Evolutionary conservation across 768 basidiomycete species (phyloP).

Genomic region (Hemileccinum impolitum): DNA sequence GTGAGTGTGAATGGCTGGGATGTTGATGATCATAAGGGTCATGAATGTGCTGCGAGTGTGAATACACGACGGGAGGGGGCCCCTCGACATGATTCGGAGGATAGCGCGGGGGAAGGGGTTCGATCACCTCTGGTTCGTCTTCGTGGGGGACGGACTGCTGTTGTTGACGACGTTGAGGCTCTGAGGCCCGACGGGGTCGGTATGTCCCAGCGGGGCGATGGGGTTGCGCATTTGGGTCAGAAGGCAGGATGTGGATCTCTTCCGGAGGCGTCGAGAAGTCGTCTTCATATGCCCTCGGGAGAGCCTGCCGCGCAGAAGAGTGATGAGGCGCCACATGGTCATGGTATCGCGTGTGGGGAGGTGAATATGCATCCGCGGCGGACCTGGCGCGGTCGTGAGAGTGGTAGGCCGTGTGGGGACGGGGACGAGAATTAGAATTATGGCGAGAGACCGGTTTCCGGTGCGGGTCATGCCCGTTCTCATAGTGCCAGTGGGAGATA

Average conservation of each 20-base stretch:
- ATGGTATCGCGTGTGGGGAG: slow-evolving; percentile 31
- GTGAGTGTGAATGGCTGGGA: slow-evolving; percentile 36
- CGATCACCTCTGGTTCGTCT: slow-evolving; percentile 31
- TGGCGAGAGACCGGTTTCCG: slow-evolving; percentile 15
- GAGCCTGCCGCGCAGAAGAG: slow-evolving; percentile 13
- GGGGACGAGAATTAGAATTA: slow-evolving; percentile 23
- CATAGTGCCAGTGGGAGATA: slow-evolving; percentile 46
- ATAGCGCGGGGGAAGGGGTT: slow-evolving; percentile 33
- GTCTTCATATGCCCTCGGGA: slow-evolving; percentile 17
- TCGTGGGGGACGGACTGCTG: slow-evolving; percentile 16
- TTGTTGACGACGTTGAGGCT: slow-evolving; percentile 25
- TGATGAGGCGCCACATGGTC: slow-evolving; percentile 13
- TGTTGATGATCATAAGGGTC: slow-evolving; percentile 31
- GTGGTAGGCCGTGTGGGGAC: slow-evolving; percentile 30
- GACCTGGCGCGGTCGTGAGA: slow-evolving; percentile 39
- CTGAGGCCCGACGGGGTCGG: slow-evolving; percentile 30
- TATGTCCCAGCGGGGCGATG: slow-evolving; percentile 28
- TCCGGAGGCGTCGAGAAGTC: slow-evolving; percentile 42
- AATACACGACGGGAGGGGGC: slow-evolving; percentile 31
- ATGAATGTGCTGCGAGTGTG: slow-evolving; percentile 41
- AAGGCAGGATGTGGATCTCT: slow-evolving; percentile 62
- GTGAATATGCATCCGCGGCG: slow-evolving; percentile 29
- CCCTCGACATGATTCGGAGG: slow-evolving; percentile 20
- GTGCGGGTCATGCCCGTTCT: slow-evolving; percentile 11
- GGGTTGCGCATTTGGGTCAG: slow-evolving; percentile 37